phyloP scores from a whole-genome alignment of 768 basidiomycete species.

The Psilocybe subaeruginosa region DNA sequence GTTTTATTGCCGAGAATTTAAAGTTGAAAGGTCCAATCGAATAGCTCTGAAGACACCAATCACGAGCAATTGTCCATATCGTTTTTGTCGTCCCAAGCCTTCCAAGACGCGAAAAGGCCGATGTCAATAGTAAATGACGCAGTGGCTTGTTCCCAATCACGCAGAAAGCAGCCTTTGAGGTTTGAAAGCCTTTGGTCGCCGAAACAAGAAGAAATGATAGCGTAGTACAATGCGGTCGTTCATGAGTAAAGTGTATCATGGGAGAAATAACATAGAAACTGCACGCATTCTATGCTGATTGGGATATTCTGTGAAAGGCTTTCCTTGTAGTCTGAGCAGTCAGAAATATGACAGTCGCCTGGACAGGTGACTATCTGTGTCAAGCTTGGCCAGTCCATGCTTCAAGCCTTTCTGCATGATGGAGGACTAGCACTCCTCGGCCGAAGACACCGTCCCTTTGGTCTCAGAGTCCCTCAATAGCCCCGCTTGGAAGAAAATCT shows the following conservation, averaged over 20 bases:
- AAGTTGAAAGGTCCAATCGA: neutral
- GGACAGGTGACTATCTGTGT: conserved; percentile 51
- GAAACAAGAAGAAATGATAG: neutral
- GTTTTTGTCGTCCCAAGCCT: neutral
- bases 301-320: neutral
- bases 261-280: neutral
- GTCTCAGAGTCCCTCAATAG: conserved; percentile 1
- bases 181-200: neutral
- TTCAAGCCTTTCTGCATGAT: conserved; percentile 88
- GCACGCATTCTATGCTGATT: neutral
- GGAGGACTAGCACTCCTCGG: conserved; percentile 78
- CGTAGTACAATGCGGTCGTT: neutral
- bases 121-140: neutral
- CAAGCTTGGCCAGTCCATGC: conserved; percentile 74
- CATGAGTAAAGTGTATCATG: neutral
- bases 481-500: conserved; percentile 54
- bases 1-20: neutral
- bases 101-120: neutral
- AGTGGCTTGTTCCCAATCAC: neutral
- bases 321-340: neutral
- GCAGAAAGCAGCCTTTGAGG: neutral
- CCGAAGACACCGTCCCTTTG: conserved; percentile 50
- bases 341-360: neutral
- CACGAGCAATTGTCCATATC: neutral
- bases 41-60: neutral